Evolutionary conservation across 2,329 filamentous ascomycete species (phyloP).

Genomic region (Aspergillus costaricaensis): DNA sequence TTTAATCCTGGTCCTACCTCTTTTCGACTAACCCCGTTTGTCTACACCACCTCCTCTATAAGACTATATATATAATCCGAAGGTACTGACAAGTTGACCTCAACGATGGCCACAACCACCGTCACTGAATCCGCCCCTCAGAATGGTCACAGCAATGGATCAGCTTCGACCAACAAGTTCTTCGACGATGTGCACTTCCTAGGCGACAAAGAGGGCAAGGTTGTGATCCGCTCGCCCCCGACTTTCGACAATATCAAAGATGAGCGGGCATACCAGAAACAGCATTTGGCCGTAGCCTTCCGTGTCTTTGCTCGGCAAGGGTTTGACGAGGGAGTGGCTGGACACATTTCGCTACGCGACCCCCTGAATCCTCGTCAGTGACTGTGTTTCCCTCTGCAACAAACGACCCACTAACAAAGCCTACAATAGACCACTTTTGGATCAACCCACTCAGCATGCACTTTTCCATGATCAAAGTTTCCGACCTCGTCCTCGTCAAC

Average conservation of each 20-base stretch:
- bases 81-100: no score
- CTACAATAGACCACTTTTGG: conserved; percentile 1
- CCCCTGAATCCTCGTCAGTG: conserved; percentile 40
- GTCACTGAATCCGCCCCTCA: background rate
- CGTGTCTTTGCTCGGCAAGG: conserved; percentile 21
- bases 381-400: conserved; percentile 20
- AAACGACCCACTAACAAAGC: conserved; percentile 12
- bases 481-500: conserved; percentile 49
- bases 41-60: background rate
- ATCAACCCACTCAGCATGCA: conserved; percentile 34
- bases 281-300: conserved; percentile 50
- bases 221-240: conserved; percentile 13
- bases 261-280: conserved; percentile 45
- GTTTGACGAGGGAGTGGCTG: conserved; percentile 28
- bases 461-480: conserved; percentile 47
- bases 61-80: background rate
- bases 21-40: background rate
- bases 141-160: background rate
- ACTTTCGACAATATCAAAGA: conserved; percentile 34
- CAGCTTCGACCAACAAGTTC: background rate
- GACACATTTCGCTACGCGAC: conserved; percentile 49
- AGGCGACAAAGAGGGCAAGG: conserved; percentile 14
- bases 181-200: conserved; percentile 12
- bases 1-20: background rate
- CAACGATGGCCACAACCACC: background rate